Evolutionary conservation across 2,329 filamentous ascomycete species (phyloP).

Genomic region (Diplodia corticola): DNA sequence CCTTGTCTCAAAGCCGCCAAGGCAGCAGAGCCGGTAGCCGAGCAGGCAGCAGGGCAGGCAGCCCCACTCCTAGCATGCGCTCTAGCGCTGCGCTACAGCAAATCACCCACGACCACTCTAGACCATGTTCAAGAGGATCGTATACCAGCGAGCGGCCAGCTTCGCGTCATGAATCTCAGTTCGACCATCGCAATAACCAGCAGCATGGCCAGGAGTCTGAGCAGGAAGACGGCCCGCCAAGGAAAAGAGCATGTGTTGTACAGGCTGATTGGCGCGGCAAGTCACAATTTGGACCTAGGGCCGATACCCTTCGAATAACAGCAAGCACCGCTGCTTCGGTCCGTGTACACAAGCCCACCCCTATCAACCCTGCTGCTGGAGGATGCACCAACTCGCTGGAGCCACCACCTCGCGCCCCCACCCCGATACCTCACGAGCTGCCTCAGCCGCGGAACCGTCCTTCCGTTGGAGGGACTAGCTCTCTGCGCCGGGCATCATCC

Average conservation of each 20-base stretch:
- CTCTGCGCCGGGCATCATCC: conserved; percentile 63
- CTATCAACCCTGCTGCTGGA: conserved; percentile 50
- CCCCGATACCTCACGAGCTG: conserved; percentile 64
- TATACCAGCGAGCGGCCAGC: conserved; percentile 34
- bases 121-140: conserved; percentile 43
- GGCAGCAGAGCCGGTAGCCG: conserved; percentile 42
- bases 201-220: conserved; percentile 27
- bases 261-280: conserved; percentile 71
- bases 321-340: conserved; percentile 89
- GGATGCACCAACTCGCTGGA: conserved; percentile 58
- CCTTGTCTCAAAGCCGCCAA: conserved; percentile 32
- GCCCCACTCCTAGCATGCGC: conserved; percentile 46
- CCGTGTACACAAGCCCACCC: conserved; percentile 76
- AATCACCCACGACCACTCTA: conserved; percentile 34
- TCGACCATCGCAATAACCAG: conserved; percentile 25
- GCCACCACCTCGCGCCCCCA: conserved; percentile 73
- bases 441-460: conserved; percentile 30
- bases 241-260: conserved; percentile 79
- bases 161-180: conserved; percentile 1
- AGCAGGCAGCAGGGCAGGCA: conserved; percentile 42
- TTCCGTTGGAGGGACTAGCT: conserved; percentile 43
- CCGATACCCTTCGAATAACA: conserved; percentile 82
- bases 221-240: conserved; percentile 57
- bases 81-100: conserved; percentile 37
- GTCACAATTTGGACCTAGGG: conserved; percentile 68